Conservation (phyloP, 306 rosid species). For the Morella rubra region DNA sequence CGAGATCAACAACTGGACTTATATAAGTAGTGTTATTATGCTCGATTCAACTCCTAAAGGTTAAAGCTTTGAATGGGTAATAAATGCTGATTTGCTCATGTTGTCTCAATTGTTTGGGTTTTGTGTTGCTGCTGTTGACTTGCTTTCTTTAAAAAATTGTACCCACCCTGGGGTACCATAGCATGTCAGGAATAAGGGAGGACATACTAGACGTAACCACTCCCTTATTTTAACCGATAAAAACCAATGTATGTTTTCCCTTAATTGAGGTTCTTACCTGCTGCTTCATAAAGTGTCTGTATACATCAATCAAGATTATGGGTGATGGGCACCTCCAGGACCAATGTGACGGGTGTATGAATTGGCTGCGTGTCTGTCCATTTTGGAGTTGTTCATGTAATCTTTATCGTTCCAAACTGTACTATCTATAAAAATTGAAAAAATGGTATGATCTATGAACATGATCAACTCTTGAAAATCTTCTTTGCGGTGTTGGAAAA, state of each 20-base stretch:
- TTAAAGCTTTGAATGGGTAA: background rate
- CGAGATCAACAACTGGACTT: background rate
- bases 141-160: background rate
- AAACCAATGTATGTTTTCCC: background rate
- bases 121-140: background rate
- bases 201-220: too few relatives aligned
- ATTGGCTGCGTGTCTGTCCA: background rate
- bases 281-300: background rate
- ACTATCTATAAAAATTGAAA: background rate
- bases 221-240: background rate
- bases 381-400: background rate
- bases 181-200: too few relatives aligned
- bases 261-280: conserved; percentile 9
- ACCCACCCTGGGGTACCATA: too few relatives aligned
- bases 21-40: background rate
- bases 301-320: background rate
- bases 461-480: background rate
- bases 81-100: background rate
- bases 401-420: background rate
- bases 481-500: background rate
- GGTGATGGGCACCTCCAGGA: background rate
- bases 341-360: background rate
- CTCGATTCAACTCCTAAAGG: background rate
- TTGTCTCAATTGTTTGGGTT: background rate
- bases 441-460: background rate